Conservation (phyloP, 2,329 filamentous ascomycete genomes). For the Aureobasidium sp. region DNA sequence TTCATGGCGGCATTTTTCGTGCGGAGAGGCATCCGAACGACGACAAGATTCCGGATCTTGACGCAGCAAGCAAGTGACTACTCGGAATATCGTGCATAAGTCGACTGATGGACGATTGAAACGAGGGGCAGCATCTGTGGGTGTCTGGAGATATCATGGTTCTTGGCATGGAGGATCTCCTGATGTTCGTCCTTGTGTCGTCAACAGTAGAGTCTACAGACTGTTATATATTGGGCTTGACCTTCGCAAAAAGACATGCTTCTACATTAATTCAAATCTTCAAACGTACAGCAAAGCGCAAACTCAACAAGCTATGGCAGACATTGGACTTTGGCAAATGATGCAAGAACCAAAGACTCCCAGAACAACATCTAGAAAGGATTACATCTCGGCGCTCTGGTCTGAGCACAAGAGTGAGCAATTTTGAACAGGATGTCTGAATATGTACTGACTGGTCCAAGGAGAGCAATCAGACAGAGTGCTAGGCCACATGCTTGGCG, state of each 20-base stretch:
- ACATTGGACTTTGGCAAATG: slow-evolving; percentile 5
- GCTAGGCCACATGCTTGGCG: background rate
- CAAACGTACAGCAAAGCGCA: background rate
- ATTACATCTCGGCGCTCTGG: slow-evolving; percentile 1
- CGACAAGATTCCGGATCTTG: background rate
- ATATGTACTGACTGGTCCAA: background rate
- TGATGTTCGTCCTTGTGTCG: background rate
- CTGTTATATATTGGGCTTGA: background rate
- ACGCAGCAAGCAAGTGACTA: slow-evolving; percentile 2
- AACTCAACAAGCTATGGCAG: background rate
- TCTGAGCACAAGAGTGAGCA: slow-evolving; percentile 2
- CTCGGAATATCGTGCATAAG: slow-evolving; percentile 9
- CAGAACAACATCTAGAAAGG: background rate
- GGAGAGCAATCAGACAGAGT: background rate
- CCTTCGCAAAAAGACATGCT: background rate
- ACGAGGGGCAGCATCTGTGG: background rate
- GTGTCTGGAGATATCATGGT: background rate
- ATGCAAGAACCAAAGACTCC: background rate
- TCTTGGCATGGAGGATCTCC: slow-evolving; percentile 4
- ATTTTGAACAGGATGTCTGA: background rate
- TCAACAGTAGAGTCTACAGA: background rate
- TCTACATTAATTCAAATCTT: background rate
- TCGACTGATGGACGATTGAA: background rate
- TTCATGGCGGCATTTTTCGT: background rate
- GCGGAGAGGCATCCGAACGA: background rate